Evolutionary conservation across 495 filamentous ascomycete genomes (phyloP).

Genomic region (Trichoderma erinaceum): DNA sequence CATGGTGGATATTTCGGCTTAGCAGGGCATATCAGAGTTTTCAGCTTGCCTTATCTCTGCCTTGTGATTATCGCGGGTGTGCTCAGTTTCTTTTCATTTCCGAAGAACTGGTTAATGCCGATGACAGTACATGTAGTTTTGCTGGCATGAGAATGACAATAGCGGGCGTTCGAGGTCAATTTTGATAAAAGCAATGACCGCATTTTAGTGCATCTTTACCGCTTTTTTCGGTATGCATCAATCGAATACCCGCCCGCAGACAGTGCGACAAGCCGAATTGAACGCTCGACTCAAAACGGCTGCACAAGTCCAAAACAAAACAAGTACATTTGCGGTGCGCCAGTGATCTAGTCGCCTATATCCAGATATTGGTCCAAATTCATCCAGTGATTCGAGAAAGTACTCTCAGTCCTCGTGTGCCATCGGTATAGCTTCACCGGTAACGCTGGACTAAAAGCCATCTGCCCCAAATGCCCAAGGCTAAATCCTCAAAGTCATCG

Average conservation of each 20-base stretch:
- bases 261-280: too few relatives aligned
- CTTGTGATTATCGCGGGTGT: background rate
- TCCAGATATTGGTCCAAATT: too few relatives aligned
- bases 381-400: too few relatives aligned
- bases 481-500: slow-evolving; percentile 16
- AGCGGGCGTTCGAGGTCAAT: background rate
- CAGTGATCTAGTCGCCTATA: too few relatives aligned
- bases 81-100: background rate
- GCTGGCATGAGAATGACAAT: background rate
- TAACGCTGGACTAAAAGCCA: background rate
- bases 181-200: slow-evolving; percentile 11
- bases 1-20: background rate
- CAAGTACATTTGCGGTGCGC: too few relatives aligned
- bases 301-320: too few relatives aligned
- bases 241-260: too few relatives aligned
- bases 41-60: background rate
- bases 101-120: background rate
- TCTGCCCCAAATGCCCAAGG: slow-evolving; percentile 4
- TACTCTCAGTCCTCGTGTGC: too few relatives aligned
- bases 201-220: background rate
- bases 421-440: too few relatives aligned
- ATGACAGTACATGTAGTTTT: background rate
- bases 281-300: too few relatives aligned
- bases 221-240: background rate
- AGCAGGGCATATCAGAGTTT: background rate